Percentiles rank a stretch among this genome's conserved stretches.
Conservation (phyloP, 1,284 basidiomycete genomes). For the Ganoderma lingzhi region DNA sequence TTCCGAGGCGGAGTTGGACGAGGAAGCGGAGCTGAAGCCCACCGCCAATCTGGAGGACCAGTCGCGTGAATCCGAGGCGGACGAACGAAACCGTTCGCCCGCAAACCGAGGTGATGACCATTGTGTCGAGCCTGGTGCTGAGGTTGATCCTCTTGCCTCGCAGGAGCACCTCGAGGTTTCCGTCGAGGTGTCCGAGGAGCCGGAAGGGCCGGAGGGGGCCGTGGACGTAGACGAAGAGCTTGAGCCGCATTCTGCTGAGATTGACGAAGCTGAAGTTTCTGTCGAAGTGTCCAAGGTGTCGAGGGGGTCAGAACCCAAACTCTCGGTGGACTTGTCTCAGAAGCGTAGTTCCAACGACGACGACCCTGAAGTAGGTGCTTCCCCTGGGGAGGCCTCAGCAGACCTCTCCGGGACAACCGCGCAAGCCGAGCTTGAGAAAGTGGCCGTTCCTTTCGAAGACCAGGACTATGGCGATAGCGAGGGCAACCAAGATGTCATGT, state of each 20-base stretch:
- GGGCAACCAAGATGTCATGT: not conserved
- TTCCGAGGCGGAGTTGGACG: not conserved
- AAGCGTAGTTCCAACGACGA: constrained; percentile 4
- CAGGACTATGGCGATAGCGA: not conserved
- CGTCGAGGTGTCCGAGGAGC: not conserved
- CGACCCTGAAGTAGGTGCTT: not conserved
- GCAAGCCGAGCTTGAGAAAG: constrained; percentile 8
- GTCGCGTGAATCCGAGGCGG: constrained; percentile 1
- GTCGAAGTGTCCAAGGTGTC: not conserved
- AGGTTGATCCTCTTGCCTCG: constrained; percentile 25
- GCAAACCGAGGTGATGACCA: constrained; percentile 19
- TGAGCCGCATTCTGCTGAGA: not conserved
- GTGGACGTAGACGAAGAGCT: not conserved
- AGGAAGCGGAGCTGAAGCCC: too few relatives aligned
- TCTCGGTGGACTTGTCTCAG: not conserved
- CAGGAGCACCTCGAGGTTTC: constrained; percentile 17
- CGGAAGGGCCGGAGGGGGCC: not conserved
- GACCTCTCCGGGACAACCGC: constrained; percentile 5
- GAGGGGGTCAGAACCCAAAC: not conserved
- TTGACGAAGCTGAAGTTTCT: not conserved
- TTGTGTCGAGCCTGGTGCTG: constrained; percentile 21
- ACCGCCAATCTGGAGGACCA: not conserved
- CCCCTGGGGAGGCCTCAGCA: not conserved
- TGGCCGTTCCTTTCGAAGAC: not conserved
- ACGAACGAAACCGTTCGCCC: constrained; percentile 12